Evolutionary conservation across 2,329 filamentous ascomycete species (phyloP).

Genomic region (Graphiopsis chlorocephala): DNA sequence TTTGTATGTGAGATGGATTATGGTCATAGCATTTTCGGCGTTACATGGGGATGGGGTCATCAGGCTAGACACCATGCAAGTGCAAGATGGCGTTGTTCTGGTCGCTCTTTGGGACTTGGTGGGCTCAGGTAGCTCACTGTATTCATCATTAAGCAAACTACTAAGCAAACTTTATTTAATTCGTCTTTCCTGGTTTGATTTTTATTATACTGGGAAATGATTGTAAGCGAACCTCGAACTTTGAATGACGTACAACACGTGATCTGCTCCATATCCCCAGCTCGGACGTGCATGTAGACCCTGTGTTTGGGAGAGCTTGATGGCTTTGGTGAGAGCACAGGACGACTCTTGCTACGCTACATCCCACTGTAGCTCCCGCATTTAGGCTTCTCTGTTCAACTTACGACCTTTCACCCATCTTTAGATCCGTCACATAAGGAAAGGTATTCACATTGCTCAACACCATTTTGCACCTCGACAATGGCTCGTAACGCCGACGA

Average conservation of each 20-base stretch:
- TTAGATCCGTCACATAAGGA: not conserved
- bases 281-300: not conserved
- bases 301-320: not conserved
- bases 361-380: not conserved
- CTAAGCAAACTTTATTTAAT: not conserved
- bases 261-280: not conserved
- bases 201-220: not conserved
- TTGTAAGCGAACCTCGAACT: not conserved
- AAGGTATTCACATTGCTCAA: not conserved
- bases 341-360: not conserved
- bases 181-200: not conserved
- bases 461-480: not conserved
- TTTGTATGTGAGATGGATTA: conserved; percentile 1
- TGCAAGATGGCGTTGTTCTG: not conserved
- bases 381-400: not conserved
- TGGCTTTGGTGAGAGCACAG: not conserved
- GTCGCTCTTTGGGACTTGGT: not conserved
- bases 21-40: conserved; percentile 10
- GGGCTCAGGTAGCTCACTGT: conserved; percentile 14
- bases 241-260: not conserved
- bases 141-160: not conserved
- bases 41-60: not conserved
- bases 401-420: not conserved
- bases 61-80: conserved; percentile 10
- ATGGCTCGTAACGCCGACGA: conserved; percentile 36